Percentiles rank a stretch among this genome's conserved stretches.
These are phyloP conservation scores for Nakazawaea wickerhamii DNA, from an alignment of 805 yeast species.

Conservation along the genomic window DNA sequence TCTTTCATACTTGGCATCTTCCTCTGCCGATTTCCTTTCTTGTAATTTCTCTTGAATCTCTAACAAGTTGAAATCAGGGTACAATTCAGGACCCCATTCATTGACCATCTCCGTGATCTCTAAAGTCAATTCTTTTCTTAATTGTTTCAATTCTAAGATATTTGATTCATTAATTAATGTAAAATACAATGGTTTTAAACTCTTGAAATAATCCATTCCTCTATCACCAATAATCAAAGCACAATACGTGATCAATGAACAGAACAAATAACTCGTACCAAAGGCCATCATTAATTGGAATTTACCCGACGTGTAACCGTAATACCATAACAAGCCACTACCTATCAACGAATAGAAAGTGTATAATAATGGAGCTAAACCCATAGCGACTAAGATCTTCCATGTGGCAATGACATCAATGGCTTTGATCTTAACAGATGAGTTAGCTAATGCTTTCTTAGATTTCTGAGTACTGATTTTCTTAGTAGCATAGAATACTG, in stretches of 20 bases:
- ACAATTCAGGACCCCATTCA: constrained; percentile 75
- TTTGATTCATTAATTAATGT: constrained; percentile 56
- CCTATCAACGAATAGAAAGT: constrained; percentile 70
- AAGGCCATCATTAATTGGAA: constrained; percentile 20
- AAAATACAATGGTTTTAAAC: constrained; percentile 73
- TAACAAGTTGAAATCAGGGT: constrained; percentile 73
- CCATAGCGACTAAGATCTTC: constrained; percentile 88
- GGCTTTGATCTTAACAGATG: constrained; percentile 87
- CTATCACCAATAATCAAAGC: constrained; percentile 89
- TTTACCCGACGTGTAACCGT: constrained; percentile 6
- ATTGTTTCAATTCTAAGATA: constrained; percentile 50
- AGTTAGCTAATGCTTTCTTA: constrained; percentile 70
- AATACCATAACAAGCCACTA: constrained; percentile 26
- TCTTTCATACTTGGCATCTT: constrained; percentile 3
- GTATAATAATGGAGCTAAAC: constrained; percentile 83
- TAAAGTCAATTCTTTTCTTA: constrained; percentile 56
- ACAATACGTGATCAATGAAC: constrained; percentile 77
- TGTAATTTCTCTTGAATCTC: constrained; percentile 38
- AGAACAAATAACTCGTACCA: constrained; percentile 51
- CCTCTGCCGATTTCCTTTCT: constrained; percentile 26
- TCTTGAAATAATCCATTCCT: constrained; percentile 84
- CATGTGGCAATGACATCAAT: constrained; percentile 95
- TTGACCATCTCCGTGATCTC: constrained; percentile 79
- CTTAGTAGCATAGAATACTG: constrained; percentile 79
- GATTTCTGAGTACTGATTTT: constrained; percentile 70